phyloP scores from a whole-genome alignment of 2,329 filamentous ascomycete species.

The Seiridium unicorne region DNA sequence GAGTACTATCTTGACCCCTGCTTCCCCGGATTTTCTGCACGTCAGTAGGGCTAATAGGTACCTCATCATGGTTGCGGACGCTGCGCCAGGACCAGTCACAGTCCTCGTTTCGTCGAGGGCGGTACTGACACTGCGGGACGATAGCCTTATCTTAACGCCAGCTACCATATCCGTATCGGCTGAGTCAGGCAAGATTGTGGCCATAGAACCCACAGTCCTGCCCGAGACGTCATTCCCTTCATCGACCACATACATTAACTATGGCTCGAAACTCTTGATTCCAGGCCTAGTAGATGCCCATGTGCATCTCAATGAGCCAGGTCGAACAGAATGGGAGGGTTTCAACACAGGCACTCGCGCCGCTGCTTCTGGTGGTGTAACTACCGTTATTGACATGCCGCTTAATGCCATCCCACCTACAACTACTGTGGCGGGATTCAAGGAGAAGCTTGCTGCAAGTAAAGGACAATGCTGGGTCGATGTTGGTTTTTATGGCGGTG shows the following conservation, averaged over 20 bases:
- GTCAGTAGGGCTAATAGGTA: background rate
- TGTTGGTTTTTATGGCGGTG: constrained; percentile 95
- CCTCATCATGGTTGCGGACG: constrained; percentile 19
- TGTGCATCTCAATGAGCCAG: constrained; percentile 96
- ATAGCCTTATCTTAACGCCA: constrained; percentile 65
- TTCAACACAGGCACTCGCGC: constrained; percentile 94
- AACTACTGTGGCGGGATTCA: constrained; percentile 78
- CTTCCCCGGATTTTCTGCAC: constrained; percentile 4
- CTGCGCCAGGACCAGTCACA: constrained; percentile 45
- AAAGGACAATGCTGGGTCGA: constrained; percentile 94
- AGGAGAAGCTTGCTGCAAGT: constrained; percentile 83
- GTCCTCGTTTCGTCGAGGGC: constrained; percentile 84
- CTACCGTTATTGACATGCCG: constrained; percentile 97
- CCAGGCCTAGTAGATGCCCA: constrained; percentile 95
- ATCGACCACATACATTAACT: constrained; percentile 73
- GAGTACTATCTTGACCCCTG: background rate
- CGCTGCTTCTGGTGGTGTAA: constrained; percentile 92
- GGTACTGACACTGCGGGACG: constrained; percentile 69
- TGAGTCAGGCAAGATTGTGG: constrained; percentile 78
- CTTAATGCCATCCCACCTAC: constrained; percentile 96
- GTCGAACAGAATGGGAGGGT: constrained; percentile 96
- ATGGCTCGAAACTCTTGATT: constrained; percentile 80
- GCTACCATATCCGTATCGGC: constrained; percentile 82
- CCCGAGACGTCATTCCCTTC: constrained; percentile 71
- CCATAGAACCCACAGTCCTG: constrained; percentile 72